phyloP scores from a whole-genome alignment of 139 green algal genomes.

The Zygnema circumcarinatum region DNA sequence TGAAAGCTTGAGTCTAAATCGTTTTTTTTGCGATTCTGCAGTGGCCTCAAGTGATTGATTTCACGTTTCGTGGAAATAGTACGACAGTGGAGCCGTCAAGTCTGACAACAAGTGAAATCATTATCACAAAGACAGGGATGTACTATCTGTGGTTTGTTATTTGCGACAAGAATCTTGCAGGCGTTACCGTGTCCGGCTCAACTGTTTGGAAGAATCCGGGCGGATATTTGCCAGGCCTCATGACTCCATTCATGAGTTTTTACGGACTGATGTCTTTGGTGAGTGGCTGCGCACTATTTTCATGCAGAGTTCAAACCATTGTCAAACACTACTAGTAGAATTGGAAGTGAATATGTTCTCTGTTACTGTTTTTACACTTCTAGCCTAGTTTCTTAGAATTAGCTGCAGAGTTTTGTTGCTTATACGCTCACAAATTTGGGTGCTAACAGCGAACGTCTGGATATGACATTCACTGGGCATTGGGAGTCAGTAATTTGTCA shows the following conservation, averaged over 20 bases:
- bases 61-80: slow-evolving; percentile 69
- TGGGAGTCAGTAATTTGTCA: too few relatives aligned
- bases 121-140: slow-evolving; percentile 72
- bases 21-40: slow-evolving; percentile 3
- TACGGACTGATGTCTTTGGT: slow-evolving; percentile 66
- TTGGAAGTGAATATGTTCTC: too few relatives aligned
- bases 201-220: slow-evolving; percentile 78
- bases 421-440: too few relatives aligned
- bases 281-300: background rate
- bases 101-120: slow-evolving; percentile 56
- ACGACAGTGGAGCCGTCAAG: slow-evolving; percentile 40
- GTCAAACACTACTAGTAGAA: too few relatives aligned
- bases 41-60: slow-evolving; percentile 67
- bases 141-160: slow-evolving; percentile 81
- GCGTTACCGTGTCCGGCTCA: slow-evolving; percentile 64
- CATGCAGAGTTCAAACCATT: too few relatives aligned
- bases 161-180: slow-evolving; percentile 70
- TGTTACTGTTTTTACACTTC: too few relatives aligned
- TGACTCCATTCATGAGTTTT: slow-evolving; percentile 69
- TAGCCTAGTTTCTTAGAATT: too few relatives aligned
- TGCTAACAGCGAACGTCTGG: too few relatives aligned
- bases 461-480: too few relatives aligned
- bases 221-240: slow-evolving; percentile 75
- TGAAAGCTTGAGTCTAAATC: too few relatives aligned
- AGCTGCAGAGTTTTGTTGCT: too few relatives aligned